Base-by-base conservation (phyloP, 1,139 yeast species). In the Sugiyamaella castrensis region DNA sequence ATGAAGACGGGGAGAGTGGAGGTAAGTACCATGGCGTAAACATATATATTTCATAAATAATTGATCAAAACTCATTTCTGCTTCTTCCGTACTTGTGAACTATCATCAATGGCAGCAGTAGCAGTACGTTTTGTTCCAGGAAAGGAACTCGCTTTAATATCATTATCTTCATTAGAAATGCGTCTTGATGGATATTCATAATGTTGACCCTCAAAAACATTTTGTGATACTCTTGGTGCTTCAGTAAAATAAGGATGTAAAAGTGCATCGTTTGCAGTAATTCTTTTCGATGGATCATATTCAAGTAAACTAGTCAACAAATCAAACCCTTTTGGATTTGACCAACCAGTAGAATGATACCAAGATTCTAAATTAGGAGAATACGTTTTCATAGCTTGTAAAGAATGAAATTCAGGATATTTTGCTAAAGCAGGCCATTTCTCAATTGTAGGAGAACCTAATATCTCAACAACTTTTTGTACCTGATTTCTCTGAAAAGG, bases 401-500 rank as follows among this genome's bases (percentile, higher is more conserved):
- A 71, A 16, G 88, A 79, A 15, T 75, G 75, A 63, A 77, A 92
- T 60, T 92, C 98, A 0, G 98, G 98, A 62, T 88, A 89, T 55
- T 82, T 82, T 43, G 75, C 73, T 38, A 92, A 68, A 26, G 84
- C 74, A 0, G 92, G 86, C 98, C 98, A 92, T 40, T 72, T 76
- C 19, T 81, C 79, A 7, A 60, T 61, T 2, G 80, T 80, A 0
- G 99, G 99, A 0, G 95, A 81, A 0, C 99, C 99, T 57, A 92
- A 69, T 13, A 92, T 84, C 65, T 92, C 98, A 31, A 92, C 73
- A 27, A 92, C 91, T 63, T 89, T 89, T 59, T 87, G 86, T 64
- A 91, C 77, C 69, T 92, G 99, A 63, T 87, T 91, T 50, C 86
- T 82, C 67, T 92, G 98, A 66, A 92, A 92, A 3, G 98, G 98